phyloP scores from a whole-genome alignment of 2,329 filamentous ascomycete genomes.

The Sporothrix brasiliensis region DNA sequence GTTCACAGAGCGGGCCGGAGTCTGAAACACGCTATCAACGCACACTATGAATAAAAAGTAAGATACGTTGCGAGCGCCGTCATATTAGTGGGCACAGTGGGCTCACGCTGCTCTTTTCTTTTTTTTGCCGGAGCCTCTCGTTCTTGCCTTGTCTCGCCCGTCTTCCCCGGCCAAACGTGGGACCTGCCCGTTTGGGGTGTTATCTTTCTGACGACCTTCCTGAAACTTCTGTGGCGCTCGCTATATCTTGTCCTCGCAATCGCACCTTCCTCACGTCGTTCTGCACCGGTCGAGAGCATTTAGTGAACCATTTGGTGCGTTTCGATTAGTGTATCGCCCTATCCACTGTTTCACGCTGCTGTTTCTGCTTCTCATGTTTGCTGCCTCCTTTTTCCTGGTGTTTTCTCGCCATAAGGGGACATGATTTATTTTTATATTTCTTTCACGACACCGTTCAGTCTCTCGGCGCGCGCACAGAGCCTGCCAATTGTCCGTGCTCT shows the following conservation, averaged over 20 bases:
- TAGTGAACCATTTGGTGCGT: not conserved
- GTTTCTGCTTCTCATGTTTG: not conserved
- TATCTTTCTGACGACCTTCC: not conserved
- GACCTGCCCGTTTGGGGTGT: conserved; percentile 1
- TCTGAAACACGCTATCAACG: conserved; percentile 19
- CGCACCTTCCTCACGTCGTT: not conserved
- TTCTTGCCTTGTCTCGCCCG: not conserved
- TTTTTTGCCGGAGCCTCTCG: not conserved
- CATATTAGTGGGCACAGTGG: too few relatives aligned
- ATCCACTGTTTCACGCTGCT: not conserved
- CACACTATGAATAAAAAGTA: not conserved
- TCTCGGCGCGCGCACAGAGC: not conserved
- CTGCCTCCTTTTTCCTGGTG: not conserved
- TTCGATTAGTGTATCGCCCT: conserved; percentile 15
- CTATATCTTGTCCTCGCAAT: not conserved
- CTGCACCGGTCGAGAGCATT: not conserved
- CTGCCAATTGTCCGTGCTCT: not conserved
- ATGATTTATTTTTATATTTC: not conserved
- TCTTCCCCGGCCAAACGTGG: not conserved
- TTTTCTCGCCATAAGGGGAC: not conserved
- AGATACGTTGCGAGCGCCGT: not conserved
- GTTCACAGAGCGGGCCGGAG: not conserved
- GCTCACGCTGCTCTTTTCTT: not conserved
- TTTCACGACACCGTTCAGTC: not conserved
- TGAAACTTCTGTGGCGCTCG: not conserved